Conservation (phyloP, 2,329 filamentous ascomycete genomes). For the Aspergillus ibericus region DNA sequence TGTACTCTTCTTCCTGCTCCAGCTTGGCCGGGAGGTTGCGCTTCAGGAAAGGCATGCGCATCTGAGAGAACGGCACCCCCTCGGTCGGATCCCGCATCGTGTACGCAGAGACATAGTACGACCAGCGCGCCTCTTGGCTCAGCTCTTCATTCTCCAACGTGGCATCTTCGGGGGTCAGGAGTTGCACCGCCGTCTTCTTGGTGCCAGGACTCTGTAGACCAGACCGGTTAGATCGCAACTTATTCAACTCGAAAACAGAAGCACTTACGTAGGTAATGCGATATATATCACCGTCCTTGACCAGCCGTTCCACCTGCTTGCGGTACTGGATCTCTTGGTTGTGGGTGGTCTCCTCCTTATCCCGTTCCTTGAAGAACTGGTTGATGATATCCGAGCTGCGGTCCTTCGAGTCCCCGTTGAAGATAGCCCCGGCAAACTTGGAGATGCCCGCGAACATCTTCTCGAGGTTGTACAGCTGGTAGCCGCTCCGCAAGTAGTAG, state of each 20-base stretch:
- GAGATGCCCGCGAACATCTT: conserved; percentile 81
- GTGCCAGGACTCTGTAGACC: conserved; percentile 61
- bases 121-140: conserved; percentile 68
- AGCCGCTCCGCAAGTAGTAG: conserved; percentile 87
- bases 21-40: conserved; percentile 68
- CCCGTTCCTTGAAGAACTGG: conserved; percentile 78
- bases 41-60: conserved; percentile 68
- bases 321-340: conserved; percentile 86
- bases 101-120: conserved; percentile 92
- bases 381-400: conserved; percentile 89
- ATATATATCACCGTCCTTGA: conserved; percentile 91
- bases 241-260: neutral
- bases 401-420: conserved; percentile 83
- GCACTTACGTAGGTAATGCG: conserved; percentile 82
- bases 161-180: conserved; percentile 82
- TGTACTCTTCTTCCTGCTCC: conserved; percentile 61
- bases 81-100: conserved; percentile 86
- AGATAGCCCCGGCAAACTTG: conserved; percentile 78
- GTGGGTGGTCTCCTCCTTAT: conserved; percentile 82
- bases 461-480: conserved; percentile 90
- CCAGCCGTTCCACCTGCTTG: conserved; percentile 87
- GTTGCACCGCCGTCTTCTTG: conserved; percentile 70
- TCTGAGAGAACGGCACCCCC: conserved; percentile 64
- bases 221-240: conserved; percentile 26
- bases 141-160: conserved; percentile 74